Evolutionary conservation across 495 filamentous ascomycete genomes (phyloP).

Genomic region (Ascobolus immersus): DNA sequence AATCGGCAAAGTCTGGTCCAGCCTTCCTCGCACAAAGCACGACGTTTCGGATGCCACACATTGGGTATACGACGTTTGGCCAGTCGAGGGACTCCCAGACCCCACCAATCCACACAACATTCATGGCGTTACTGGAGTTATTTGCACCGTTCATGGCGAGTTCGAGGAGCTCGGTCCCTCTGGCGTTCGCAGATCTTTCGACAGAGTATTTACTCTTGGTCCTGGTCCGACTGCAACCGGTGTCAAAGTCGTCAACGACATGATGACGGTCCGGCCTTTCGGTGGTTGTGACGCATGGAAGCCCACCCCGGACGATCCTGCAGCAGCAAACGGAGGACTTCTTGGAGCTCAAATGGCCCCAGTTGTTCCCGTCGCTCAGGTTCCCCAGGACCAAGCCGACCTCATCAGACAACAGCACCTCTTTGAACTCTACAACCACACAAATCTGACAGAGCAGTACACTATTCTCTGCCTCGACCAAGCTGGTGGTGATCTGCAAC

Average conservation of each 20-base stretch:
- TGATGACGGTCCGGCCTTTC: conserved; percentile 41
- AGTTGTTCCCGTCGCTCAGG: too few relatives aligned
- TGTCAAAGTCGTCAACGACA: conserved; percentile 59
- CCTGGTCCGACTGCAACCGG: conserved; percentile 34
- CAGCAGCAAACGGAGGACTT: too few relatives aligned
- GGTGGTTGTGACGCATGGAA: conserved; percentile 36
- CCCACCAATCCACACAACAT: conserved; percentile 32
- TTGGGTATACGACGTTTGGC: conserved; percentile 64
- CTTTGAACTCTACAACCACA: too few relatives aligned
- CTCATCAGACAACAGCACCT: too few relatives aligned
- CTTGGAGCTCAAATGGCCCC: too few relatives aligned
- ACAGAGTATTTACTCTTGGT: conserved; percentile 60
- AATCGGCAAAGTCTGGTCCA: conserved; percentile 43
- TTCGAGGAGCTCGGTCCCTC: conserved; percentile 62
- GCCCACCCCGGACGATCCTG: too few relatives aligned
- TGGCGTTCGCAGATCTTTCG: conserved; percentile 61
- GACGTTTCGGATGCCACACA: conserved; percentile 35
- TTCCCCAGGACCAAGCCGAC: too few relatives aligned
- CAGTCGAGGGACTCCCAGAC: conserved; percentile 45
- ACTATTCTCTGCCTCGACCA: conserved; percentile 44
- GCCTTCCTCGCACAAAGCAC: conserved; percentile 50
- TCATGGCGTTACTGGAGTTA: conserved; percentile 47
- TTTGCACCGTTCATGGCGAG: conserved; percentile 58
- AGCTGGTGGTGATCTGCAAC: conserved; percentile 47
- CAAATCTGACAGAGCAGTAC: too few relatives aligned